Evolutionary conservation across 257 asterid genomes (phyloP).

Genomic region (Jasminum sambac): DNA sequence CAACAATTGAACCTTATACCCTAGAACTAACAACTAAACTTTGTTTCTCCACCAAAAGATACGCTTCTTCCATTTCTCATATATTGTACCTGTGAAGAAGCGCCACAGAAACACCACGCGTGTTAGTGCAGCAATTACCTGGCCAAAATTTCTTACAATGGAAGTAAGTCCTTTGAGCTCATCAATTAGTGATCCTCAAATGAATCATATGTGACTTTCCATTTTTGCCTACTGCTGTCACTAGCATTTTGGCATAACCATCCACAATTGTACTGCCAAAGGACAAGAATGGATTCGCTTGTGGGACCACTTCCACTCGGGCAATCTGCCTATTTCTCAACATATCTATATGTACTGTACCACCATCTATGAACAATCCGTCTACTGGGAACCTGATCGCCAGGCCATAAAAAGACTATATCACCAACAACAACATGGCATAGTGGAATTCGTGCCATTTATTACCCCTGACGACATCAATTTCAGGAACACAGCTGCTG

Average conservation of each 20-base stretch:
- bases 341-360: slow-evolving; percentile 38
- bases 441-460: slow-evolving; percentile 34
- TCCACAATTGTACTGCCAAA: slow-evolving; percentile 45
- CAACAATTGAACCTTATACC: too few species aligned
- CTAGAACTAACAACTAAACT: too few species aligned
- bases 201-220: slow-evolving; percentile 7
- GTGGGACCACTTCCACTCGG: slow-evolving; percentile 30
- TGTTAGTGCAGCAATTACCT: slow-evolving; percentile 13
- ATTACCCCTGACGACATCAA: slow-evolving; percentile 40
- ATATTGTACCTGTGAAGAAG: slow-evolving; percentile 10
- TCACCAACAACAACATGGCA: slow-evolving; percentile 49
- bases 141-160: slow-evolving; percentile 1
- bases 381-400: slow-evolving; percentile 57
- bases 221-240: slow-evolving; percentile 46
- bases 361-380: slow-evolving; percentile 43
- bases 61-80: slow-evolving; percentile 2
- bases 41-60: slow-evolving; percentile 11
- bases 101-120: slow-evolving; percentile 15
- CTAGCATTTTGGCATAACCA: slow-evolving; percentile 49
- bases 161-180: slow-evolving; percentile 15
- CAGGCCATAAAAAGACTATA: slow-evolving; percentile 42
- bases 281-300: slow-evolving; percentile 38
- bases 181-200: not conserved
- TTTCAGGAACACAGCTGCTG: slow-evolving; percentile 30
- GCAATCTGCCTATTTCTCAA: slow-evolving; percentile 47